These are phyloP conservation scores for Blastobotrys mokoenaii DNA, from an alignment of 805 yeast species.

Conservation along the genomic window DNA sequence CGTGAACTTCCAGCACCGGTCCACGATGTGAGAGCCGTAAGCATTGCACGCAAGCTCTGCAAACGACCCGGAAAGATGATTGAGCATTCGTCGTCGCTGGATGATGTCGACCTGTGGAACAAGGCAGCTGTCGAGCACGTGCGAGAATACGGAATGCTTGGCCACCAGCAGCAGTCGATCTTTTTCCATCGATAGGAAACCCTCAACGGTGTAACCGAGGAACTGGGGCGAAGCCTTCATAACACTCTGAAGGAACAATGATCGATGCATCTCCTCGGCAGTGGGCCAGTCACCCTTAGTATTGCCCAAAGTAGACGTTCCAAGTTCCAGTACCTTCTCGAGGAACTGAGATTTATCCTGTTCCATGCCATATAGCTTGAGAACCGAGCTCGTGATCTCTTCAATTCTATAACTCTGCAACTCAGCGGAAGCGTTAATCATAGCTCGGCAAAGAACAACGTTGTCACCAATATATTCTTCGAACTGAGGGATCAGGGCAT, in stretches of 20 bases:
- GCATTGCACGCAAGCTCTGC: constrained; percentile 68
- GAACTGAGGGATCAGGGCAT: constrained; percentile 16
- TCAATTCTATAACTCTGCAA: constrained; percentile 10
- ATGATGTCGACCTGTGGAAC: constrained; percentile 39
- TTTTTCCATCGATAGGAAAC: constrained; percentile 50
- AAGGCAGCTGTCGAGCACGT: constrained; percentile 67
- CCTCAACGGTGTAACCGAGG: constrained; percentile 44
- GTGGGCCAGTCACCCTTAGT: constrained; percentile 81
- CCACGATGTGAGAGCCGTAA: constrained; percentile 86
- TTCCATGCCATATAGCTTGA: constrained; percentile 8
- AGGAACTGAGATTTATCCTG: constrained; percentile 40
- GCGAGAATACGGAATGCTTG: constrained; percentile 84
- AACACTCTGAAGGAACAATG: constrained; percentile 64
- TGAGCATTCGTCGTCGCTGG: constrained; percentile 59
- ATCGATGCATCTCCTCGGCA: constrained; percentile 74
- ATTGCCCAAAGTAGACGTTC: constrained; percentile 69
- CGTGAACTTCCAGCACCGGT: constrained; percentile 74
- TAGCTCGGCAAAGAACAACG: constrained; percentile 13
- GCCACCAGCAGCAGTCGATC: constrained; percentile 67
- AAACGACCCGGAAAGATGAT: constrained; percentile 45
- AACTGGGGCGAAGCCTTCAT: constrained; percentile 60
- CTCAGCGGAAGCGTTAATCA: constrained; percentile 14
- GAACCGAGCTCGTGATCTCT: constrained; percentile 14
- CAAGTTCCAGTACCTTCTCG: constrained; percentile 58
- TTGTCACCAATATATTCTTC: constrained; percentile 11